Percentiles rank a stretch among this genome's conserved stretches.
Conservation (phyloP, 106 monocot species). For the Apostasia shenzhenica region DNA sequence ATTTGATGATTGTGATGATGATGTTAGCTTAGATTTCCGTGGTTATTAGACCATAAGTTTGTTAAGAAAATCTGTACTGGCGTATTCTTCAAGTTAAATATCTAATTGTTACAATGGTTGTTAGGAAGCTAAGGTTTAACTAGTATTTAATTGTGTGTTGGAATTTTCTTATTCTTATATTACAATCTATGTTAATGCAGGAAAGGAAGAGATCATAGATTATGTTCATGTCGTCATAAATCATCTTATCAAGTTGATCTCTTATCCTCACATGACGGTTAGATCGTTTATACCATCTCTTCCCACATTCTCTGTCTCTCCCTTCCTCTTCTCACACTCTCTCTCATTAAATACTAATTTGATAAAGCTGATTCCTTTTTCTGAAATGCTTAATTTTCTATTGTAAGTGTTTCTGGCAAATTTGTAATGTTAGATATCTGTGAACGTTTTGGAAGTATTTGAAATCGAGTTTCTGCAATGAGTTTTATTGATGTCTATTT, state of each 20-base stretch:
- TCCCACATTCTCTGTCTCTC: neutral
- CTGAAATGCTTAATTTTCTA: too few species aligned
- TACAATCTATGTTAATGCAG: conserved; percentile 36
- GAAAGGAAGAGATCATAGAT: conserved; percentile 57
- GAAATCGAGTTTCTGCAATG: too few species aligned
- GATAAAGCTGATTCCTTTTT: neutral
- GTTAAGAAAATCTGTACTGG: neutral
- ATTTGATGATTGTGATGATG: too few species aligned
- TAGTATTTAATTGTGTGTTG: neutral
- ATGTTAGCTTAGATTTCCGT: neutral
- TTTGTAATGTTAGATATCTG: too few species aligned
- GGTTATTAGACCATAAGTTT: neutral
- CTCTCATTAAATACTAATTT: neutral
- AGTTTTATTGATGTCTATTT: too few species aligned
- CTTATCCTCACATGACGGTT: conserved; percentile 91
- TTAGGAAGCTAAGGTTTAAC: neutral
- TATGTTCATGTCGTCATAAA: conserved; percentile 41
- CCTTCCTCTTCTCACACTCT: neutral
- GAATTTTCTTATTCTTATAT: neutral
- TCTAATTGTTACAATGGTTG: too few species aligned
- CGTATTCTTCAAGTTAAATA: too few species aligned
- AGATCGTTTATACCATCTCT: neutral
- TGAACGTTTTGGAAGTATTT: too few species aligned
- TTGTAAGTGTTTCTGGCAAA: too few species aligned
- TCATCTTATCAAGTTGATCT: conserved; percentile 49